These are phyloP conservation scores for Phlyctochytrium bullatum DNA, from an alignment of 192 early-diverging fungal genomes.

Conservation along the genomic window DNA sequence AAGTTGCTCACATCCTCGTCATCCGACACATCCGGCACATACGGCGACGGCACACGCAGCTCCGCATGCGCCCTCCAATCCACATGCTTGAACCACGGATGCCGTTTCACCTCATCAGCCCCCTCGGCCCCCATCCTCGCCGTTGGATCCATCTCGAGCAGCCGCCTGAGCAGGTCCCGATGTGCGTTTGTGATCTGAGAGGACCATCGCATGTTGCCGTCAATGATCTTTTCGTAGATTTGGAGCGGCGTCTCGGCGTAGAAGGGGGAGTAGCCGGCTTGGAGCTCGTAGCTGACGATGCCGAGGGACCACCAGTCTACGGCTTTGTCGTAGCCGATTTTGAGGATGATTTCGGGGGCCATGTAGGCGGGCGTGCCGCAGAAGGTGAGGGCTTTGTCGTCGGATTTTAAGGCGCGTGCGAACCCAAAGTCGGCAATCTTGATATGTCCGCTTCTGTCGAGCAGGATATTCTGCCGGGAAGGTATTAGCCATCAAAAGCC, in stretches of 20 bases:
- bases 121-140: conserved; percentile 33
- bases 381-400: conserved; percentile 47
- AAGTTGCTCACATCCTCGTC: conserved; percentile 41
- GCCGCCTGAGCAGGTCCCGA: conserved; percentile 16
- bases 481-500: neutral
- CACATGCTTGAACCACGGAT: conserved; percentile 28
- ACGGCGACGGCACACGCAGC: conserved; percentile 37
- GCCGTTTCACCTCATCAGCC: conserved; percentile 31
- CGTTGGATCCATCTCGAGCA: conserved; percentile 18
- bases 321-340: conserved; percentile 37
- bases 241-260: conserved; percentile 31
- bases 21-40: conserved; percentile 32
- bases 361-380: conserved; percentile 79
- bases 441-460: conserved; percentile 63
- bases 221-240: conserved; percentile 41
- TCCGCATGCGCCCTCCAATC: conserved; percentile 34
- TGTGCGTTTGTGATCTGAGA: conserved; percentile 24
- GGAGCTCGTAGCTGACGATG: conserved; percentile 42
- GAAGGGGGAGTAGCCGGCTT: conserved; percentile 46
- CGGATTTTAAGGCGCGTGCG: conserved; percentile 64
- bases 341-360: conserved; percentile 41
- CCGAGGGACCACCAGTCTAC: conserved; percentile 48
- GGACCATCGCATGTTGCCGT: conserved; percentile 28
- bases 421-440: conserved; percentile 71
- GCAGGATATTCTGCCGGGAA: conserved; percentile 63